Evolutionary conservation across 768 basidiomycete species (phyloP).

Genomic region (Lyophyllum decastes): DNA sequence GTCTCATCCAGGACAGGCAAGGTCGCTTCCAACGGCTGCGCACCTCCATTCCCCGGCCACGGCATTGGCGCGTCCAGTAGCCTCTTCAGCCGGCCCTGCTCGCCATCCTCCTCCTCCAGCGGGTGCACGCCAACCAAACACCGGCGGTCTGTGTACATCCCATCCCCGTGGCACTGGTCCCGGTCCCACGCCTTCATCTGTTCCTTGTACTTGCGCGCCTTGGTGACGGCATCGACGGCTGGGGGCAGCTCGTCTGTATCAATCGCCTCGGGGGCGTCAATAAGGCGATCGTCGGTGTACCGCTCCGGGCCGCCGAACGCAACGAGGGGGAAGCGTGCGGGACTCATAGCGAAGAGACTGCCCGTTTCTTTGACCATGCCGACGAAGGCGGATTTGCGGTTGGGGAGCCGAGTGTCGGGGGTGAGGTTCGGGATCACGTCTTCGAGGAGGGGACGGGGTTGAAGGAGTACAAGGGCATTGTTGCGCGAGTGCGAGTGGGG

Average conservation of each 20-base stretch:
- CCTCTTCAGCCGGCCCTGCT: conserved; percentile 43
- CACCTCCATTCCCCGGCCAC: conserved; percentile 2
- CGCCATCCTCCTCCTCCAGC: conserved; percentile 53
- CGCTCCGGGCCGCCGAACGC: conserved; percentile 51
- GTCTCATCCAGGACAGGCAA: conserved; percentile 4
- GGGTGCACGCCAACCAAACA: conserved; percentile 66
- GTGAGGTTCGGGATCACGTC: conserved; percentile 70
- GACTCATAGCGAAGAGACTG: conserved; percentile 86
- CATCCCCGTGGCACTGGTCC: conserved; percentile 11
- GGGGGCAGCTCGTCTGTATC: conserved; percentile 33
- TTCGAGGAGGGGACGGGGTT: conserved; percentile 77
- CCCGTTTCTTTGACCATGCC: conserved; percentile 72
- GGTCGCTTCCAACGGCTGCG: conserved; percentile 6
- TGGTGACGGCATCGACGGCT: conserved; percentile 47
- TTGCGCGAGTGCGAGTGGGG: conserved; percentile 20
- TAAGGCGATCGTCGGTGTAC: conserved; percentile 17
- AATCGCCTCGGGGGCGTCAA: conserved; percentile 23
- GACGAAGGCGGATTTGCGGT: conserved; percentile 74
- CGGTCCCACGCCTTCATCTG: conserved; percentile 14
- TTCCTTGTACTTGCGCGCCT: conserved; percentile 36
- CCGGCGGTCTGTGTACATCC: conserved; percentile 39
- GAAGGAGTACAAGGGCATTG: conserved; percentile 79
- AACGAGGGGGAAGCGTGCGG: conserved; percentile 79
- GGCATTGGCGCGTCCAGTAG: conserved; percentile 58
- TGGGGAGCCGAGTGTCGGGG: conserved; percentile 39